Base-by-base conservation (phyloP, 345 rosid genomes). In the Rhodamnia argentea region DNA sequence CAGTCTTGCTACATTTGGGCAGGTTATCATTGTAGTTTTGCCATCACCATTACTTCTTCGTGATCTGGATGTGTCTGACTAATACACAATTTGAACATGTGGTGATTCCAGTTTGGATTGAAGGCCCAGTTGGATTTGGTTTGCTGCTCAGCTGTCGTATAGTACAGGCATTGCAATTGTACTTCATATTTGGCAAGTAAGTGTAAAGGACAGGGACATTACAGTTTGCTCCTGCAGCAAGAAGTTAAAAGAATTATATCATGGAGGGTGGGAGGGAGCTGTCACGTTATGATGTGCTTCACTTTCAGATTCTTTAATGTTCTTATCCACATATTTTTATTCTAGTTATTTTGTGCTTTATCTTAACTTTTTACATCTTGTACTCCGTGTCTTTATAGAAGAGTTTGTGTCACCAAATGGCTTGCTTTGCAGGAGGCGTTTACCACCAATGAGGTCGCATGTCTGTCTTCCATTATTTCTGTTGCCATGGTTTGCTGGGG, bases 101-200 rank as follows among this genome's bases (percentile, higher is more conserved):
- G 91, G 88, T 86, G 74, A 85, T 92, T 88, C 84, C 92, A 95
- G 99, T 93, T 32, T 96, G 99, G 98, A 44, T 95, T 27, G 98
- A 94, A 93, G 99, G 98, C 90, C 98, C 99, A 42, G 90, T 96
- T 52, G 98, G 98, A 86, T 96, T 95, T 82, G 99, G 98, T 90
- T 92, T 96, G 89, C 89, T 96, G 88, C 91, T 96, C 86, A 90
- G 98, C 87, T 94, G 97, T 86, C 99, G 98, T 87, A 93, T 95
- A 86, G 90, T 95, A 82, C 96, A 96, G 89, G 94, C 97, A 37
- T 96, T 92, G 86, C 99, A 96, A 70, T 91, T 96, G 82, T 95
- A 96, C 91, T 89, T 90, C 91, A 92, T 95, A 89, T 95, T 95
- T 91, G 94, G 92, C 89, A 94, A 92, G 99, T 96, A 89, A 91